These are phyloP conservation scores for Staphylotrichum tortipilum DNA, from an alignment of 495 filamentous ascomycete genomes.

Conservation along the genomic window DNA sequence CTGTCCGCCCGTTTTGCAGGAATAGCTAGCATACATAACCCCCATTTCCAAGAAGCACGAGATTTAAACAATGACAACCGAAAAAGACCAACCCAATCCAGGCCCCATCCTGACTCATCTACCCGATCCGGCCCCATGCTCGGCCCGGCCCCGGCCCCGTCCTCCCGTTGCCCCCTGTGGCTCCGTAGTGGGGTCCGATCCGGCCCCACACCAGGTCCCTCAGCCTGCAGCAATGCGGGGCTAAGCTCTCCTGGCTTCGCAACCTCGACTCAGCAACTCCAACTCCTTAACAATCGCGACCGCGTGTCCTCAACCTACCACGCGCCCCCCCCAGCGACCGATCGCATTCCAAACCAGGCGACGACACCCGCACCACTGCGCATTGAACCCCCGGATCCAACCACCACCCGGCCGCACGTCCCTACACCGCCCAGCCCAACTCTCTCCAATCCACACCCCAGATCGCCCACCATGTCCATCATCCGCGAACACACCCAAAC, in stretches of 20 bases:
- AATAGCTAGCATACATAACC: too few species aligned
- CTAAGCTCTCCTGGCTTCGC: neutral
- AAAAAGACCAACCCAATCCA: too few species aligned
- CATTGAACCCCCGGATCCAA: neutral
- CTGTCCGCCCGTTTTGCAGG: too few species aligned
- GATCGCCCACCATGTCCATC: constrained; percentile 44
- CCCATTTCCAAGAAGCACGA: too few species aligned
- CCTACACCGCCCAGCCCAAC: neutral
- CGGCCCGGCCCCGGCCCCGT: neutral
- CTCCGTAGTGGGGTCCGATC: neutral
- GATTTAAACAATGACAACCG: too few species aligned
- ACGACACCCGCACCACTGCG: too few species aligned
- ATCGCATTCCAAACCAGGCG: too few species aligned
- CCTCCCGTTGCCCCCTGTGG: too few species aligned
- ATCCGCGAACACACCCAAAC: constrained; percentile 47
- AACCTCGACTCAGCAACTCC: neutral
- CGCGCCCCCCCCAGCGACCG: too few species aligned
- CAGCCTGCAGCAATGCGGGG: constrained; percentile 5
- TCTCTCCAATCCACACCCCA: neutral
- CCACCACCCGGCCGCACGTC: neutral
- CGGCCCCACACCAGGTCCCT: neutral
- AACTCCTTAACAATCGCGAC: neutral
- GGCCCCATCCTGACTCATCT: too few species aligned
- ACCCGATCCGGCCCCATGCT: neutral
- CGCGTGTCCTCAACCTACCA: too few species aligned